A percentile compares a stretch with the other conserved stretches of the same genome.
Conservation (phyloP, 257 asterid genomes). For the Solanum acaule region DNA sequence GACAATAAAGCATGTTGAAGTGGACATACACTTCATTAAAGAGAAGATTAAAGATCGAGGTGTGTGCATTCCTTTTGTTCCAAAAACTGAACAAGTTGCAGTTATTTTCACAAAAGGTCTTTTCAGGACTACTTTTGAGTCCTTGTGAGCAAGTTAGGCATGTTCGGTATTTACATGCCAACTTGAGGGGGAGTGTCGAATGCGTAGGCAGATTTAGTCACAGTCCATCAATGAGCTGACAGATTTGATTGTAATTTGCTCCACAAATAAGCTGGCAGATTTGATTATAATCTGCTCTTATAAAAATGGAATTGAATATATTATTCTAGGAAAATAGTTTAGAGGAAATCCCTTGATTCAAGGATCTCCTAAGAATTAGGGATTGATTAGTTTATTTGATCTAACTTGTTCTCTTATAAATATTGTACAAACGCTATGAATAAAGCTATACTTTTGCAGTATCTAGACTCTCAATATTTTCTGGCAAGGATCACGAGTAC, state of each 20-base stretch:
- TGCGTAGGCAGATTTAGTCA: background rate
- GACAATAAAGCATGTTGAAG: background rate
- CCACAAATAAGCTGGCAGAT: background rate
- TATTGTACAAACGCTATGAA: background rate
- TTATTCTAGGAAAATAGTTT: background rate
- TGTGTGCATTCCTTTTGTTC: background rate
- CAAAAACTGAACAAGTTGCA: background rate
- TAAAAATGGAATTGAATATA: background rate
- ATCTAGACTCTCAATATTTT: background rate
- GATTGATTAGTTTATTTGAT: background rate
- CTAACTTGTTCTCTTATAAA: background rate
- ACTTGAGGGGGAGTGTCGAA: background rate
- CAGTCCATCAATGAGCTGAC: background rate
- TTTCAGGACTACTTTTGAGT: background rate
- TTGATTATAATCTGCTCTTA: background rate
- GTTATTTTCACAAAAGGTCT: background rate
- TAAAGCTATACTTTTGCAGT: background rate
- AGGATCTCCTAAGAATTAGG: background rate
- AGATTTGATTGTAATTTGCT: background rate
- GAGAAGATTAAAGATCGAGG: background rate
- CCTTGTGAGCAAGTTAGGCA: background rate
- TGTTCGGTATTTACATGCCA: background rate
- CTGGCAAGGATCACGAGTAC: background rate
- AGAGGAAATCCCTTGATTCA: background rate
- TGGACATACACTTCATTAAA: background rate